Evolutionary conservation across 169 alveolate species (phyloP), one percentile per base, ranked within the genome.

Genomic region (Toxoplasma gondii): DNA sequence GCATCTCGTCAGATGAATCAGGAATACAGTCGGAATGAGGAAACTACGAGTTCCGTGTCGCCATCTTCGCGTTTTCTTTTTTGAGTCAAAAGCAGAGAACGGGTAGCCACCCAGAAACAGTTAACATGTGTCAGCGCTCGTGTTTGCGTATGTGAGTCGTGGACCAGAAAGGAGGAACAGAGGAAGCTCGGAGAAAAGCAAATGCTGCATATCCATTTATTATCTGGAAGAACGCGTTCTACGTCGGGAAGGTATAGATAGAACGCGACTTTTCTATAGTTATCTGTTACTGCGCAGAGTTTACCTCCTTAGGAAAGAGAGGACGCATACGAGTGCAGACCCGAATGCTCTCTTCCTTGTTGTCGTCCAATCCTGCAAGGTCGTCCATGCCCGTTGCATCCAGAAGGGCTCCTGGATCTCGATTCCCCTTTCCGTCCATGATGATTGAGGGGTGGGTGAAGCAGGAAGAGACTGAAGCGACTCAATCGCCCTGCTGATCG

Each of bases 311-410:
- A 12, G 96, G 96, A 87, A 96, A 96, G 58, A 96, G 96, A 36
- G 98, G 98, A 74, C 98, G 93, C 95, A 96, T 95, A 78, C 98
- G 97, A 83, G 97, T 96, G 91, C 97, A 96, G 80, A 96, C 98
- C 84, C 98, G 82, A 86, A 96, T 96, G 54, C 96, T 94, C 91
- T 96, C 98, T 80, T 96, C 98, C 41, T 82, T 82, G 64, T 82
- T 31, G 12, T 82, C 90, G 24, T 82, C 64, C 4, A 82, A 49
- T 0, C 39, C 67, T 9, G 17, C 69, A 10, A 82, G 41, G 41
- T 82, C 90, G 90, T 82, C 90, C 29, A 17, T 82, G 38, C 67
- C 24, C 90, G 69, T 82, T 34, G 69, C 36, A 19, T 31, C 90
- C 67, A 64, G 34, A 27, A 27, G 34, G 5, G 74, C 34, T 27